Conservation (phyloP, 2,329 filamentous ascomycete species). For the Stachybotrys elegans region DNA sequence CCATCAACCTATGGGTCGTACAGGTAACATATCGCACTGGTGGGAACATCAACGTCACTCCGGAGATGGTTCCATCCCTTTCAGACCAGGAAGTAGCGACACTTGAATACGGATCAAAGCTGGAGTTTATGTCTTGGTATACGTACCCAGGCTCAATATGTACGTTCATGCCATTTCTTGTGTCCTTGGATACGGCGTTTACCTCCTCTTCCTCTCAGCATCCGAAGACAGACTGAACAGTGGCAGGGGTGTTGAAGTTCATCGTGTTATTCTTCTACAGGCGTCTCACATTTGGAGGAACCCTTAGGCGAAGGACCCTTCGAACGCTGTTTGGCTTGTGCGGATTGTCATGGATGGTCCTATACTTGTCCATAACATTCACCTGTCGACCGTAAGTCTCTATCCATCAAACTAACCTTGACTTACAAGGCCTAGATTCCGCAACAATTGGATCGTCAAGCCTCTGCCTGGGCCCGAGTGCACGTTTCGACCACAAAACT, state of each 20-base stretch:
- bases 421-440: slow-evolving; percentile 3
- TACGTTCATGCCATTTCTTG: too few relatives aligned
- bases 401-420: background rate
- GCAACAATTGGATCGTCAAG: slow-evolving; percentile 17
- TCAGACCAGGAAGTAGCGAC: slow-evolving; percentile 14
- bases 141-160: slow-evolving; percentile 20
- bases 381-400: slow-evolving; percentile 10
- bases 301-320: background rate
- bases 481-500: slow-evolving; percentile 14
- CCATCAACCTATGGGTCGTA: slow-evolving; percentile 14
- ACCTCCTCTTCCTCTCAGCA: too few relatives aligned
- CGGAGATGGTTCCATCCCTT: slow-evolving; percentile 8
- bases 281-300: slow-evolving; percentile 13
- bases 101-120: slow-evolving; percentile 14
- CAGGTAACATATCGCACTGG: slow-evolving; percentile 19
- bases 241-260: slow-evolving; percentile 19
- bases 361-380: slow-evolving; percentile 11
- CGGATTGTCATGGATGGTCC: slow-evolving; percentile 10
- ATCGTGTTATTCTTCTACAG: slow-evolving; percentile 20
- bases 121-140: slow-evolving; percentile 19
- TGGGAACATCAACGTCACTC: slow-evolving; percentile 15
- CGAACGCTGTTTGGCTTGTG: slow-evolving; percentile 14
- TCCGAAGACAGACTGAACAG: too few relatives aligned
- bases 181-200: too few relatives aligned
- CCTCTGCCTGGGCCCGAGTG: slow-evolving; percentile 12